phyloP scores from a whole-genome alignment of 805 yeast genomes.

The Lachancea fermentati region DNA sequence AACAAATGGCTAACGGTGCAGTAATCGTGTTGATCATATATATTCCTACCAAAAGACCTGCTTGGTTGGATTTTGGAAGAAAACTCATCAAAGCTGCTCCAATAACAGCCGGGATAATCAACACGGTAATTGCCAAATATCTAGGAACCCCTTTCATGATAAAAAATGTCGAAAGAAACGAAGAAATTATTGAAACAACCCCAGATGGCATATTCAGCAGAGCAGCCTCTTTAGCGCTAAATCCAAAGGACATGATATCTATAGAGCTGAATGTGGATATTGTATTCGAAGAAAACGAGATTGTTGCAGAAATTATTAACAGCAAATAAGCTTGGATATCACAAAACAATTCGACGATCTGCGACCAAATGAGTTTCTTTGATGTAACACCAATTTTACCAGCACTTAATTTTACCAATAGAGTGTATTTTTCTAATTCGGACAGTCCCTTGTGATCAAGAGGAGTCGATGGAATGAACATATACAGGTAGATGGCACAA shows the following conservation, averaged over 20 bases:
- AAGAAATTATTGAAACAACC: conserved; percentile 26
- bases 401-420: conserved; percentile 38
- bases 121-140: conserved; percentile 7
- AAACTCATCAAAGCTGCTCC: not conserved
- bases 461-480: conserved; percentile 36
- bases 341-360: conserved; percentile 38
- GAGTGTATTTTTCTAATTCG: conserved; percentile 37
- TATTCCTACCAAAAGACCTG: conserved; percentile 8
- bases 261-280: conserved; percentile 30
- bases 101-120: conserved; percentile 4
- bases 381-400: conserved; percentile 47
- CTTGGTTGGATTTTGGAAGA: conserved; percentile 1
- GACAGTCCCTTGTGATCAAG: conserved; percentile 32
- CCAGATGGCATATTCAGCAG: conserved; percentile 45
- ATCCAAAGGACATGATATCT: conserved; percentile 44
- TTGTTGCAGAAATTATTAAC: conserved; percentile 38
- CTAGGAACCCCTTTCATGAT: not conserved
- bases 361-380: conserved; percentile 37
- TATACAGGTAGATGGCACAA: conserved; percentile 33
- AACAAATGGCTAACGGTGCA: conserved; percentile 10
- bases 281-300: conserved; percentile 49
- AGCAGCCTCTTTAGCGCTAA: conserved; percentile 37
- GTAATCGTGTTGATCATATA: conserved; percentile 8
- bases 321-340: conserved; percentile 49
- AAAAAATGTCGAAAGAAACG: not conserved